Conservation (phyloP, 805 yeast species). For the Isabelozyma pseudorhagii region DNA sequence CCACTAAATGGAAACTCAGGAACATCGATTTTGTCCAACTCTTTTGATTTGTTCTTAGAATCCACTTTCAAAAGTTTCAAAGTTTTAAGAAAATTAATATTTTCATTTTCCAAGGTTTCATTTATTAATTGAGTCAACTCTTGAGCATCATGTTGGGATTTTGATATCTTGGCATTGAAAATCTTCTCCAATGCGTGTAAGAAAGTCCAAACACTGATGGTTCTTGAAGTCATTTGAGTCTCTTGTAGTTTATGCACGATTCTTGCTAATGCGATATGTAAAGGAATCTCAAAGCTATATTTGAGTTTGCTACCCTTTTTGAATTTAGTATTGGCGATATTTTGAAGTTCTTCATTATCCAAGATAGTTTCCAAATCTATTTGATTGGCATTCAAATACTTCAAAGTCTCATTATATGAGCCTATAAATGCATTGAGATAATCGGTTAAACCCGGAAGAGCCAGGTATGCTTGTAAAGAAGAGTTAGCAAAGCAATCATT, state of each 20-base stretch:
- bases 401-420: slow-evolving; percentile 19
- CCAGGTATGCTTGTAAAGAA: slow-evolving; percentile 73
- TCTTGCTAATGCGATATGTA: slow-evolving; percentile 57
- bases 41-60: slow-evolving; percentile 1
- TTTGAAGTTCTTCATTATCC: neutral
- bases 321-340: slow-evolving; percentile 15
- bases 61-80: slow-evolving; percentile 14
- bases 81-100: slow-evolving; percentile 37
- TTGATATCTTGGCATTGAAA: slow-evolving; percentile 69
- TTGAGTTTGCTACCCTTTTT: slow-evolving; percentile 10
- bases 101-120: slow-evolving; percentile 74
- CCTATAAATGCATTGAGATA: slow-evolving; percentile 48
- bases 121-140: slow-evolving; percentile 76
- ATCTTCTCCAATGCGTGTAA: slow-evolving; percentile 69
- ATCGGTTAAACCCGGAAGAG: slow-evolving; percentile 55
- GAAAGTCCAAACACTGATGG: slow-evolving; percentile 76
- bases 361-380: slow-evolving; percentile 12
- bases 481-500: slow-evolving; percentile 94
- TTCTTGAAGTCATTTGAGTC: slow-evolving; percentile 49
- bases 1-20: slow-evolving; percentile 80
- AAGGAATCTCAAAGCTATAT: slow-evolving; percentile 36
- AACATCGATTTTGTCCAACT: slow-evolving; percentile 19
- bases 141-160: slow-evolving; percentile 90
- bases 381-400: slow-evolving; percentile 13
- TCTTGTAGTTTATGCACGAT: slow-evolving; percentile 59